Base-by-base conservation (phyloP, 2,329 filamentous ascomycete species). In the Plectosphaerella sp. region DNA sequence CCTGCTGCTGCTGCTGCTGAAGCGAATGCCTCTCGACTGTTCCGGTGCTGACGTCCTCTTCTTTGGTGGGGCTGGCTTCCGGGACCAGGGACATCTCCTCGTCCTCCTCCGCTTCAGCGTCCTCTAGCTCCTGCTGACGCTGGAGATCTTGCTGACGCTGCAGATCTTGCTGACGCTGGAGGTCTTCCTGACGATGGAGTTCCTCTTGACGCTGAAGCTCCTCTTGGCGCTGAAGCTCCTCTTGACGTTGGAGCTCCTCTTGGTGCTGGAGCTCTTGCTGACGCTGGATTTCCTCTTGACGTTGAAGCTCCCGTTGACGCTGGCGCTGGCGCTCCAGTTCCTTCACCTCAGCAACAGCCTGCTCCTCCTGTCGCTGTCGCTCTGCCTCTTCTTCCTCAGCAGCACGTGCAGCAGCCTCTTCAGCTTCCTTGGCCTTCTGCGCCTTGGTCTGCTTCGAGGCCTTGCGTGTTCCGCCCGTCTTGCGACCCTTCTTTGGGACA, bases 401-500 rank as follows among this genome's bases (percentile, higher is more conserved):
- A 16, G 41, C 41, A 18, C 41, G 41, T 8, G 41, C 41, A 20
- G 41, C 41, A 11, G 35, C 37, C 24, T 48, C 49, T 25, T 58
- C 55, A 8, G 65, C 59, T 3, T 69, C 62, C 57, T 75, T 75
- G 8, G 65, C 53, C 59, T 77, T 79, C 59, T 70, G 74, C 7
- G 67, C 54, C 48, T 76, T 77, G 10, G 72, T 72, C 56, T 79
- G 76, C 62, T 80, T 82, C 0, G 79, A 79, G 1, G 58, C 71
- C 57, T 82, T 83, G 45, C 74, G 73, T 4, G 72, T 67, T n/a
- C 66, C 74, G 3, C 61, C 63, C 7, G 75, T 63, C 58, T 82
- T 82, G 47, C 76, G 76, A 24, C 75, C 77, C 62, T 80, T 83
- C 65, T 83, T 83, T 4, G 77, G 72, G 11, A 77, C 68, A 5